A percentile compares a stretch with the other conserved stretches of the same genome.
phyloP scores from a whole-genome alignment of 306 rosid genomes.

The Gastrolobium villosum region DNA sequence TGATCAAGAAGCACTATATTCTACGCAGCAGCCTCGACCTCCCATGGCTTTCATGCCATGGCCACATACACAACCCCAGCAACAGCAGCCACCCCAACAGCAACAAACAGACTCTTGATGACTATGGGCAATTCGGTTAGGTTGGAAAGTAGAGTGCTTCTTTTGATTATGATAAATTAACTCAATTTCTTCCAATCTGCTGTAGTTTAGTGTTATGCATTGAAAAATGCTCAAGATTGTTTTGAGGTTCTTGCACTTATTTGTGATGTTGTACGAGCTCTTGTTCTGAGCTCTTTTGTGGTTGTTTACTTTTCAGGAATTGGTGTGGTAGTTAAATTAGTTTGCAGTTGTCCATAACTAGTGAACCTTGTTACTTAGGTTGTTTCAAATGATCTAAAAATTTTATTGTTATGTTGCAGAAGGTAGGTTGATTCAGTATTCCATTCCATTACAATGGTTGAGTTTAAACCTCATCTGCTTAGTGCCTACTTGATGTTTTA shows the following conservation, averaged over 20 bases:
- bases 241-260: conserved; percentile 41
- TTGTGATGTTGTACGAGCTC: conserved; percentile 45
- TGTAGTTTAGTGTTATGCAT: conserved; percentile 39
- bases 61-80: conserved; percentile 70
- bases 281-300: conserved; percentile 20
- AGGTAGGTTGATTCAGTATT: conserved; percentile 39
- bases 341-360: conserved; percentile 36
- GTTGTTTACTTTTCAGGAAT: conserved; percentile 41
- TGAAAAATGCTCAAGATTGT: conserved; percentile 32
- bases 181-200: conserved; percentile 35
- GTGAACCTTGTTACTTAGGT: conserved; percentile 21
- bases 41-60: conserved; percentile 80
- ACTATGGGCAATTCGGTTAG: conserved; percentile 6
- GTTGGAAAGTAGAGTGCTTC: conserved; percentile 31
- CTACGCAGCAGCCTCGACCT: conserved; percentile 72
- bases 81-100: conserved; percentile 60
- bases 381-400: conserved; percentile 35
- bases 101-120: conserved; percentile 66
- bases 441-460: conserved; percentile 26
- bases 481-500: not conserved
- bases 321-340: conserved; percentile 40
- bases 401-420: conserved; percentile 27
- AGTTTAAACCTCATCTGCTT: not conserved
- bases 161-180: conserved; percentile 45
- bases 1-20: conserved; percentile 63